Conservation (phyloP, 1,139 yeast species). For the Kodamaea ohmeri region DNA sequence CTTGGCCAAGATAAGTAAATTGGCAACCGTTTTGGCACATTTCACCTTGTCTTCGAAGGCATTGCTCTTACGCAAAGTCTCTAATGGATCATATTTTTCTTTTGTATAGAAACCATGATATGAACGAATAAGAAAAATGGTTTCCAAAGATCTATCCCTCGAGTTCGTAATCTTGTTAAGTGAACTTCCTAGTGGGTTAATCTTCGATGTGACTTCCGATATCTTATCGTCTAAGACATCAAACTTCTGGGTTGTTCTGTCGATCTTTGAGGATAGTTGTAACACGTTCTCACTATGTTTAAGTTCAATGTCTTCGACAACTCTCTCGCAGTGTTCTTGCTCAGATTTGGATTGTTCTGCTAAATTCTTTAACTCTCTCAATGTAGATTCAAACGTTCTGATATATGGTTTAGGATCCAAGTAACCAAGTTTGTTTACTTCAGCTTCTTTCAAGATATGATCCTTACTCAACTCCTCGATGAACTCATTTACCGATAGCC, state of each 20-base stretch:
- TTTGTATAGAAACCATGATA: conserved; percentile 70
- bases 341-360: conserved; percentile 51
- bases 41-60: conserved; percentile 52
- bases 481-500: conserved; percentile 74
- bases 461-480: conserved; percentile 79
- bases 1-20: conserved; percentile 59
- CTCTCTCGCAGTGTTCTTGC: conserved; percentile 49
- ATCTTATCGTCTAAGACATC: conserved; percentile 59
- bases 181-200: conserved; percentile 73
- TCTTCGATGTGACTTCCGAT: conserved; percentile 55
- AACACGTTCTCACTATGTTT: conserved; percentile 68
- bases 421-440: conserved; percentile 52
- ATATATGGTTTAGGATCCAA: conserved; percentile 94
- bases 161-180: conserved; percentile 74
- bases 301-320: conserved; percentile 61
- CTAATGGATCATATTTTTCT: conserved; percentile 63
- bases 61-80: conserved; percentile 43
- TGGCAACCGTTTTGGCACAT: conserved; percentile 69
- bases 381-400: conserved; percentile 84
- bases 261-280: conserved; percentile 51
- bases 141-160: conserved; percentile 70
- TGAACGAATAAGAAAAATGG: conserved; percentile 72
- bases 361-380: conserved; percentile 64
- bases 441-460: conserved; percentile 54
- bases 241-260: conserved; percentile 44